A percentile compares a stretch with the other conserved stretches of the same genome.
phyloP scores from a whole-genome alignment of 495 filamentous ascomycete species.

The Achaetomiella virescens region DNA sequence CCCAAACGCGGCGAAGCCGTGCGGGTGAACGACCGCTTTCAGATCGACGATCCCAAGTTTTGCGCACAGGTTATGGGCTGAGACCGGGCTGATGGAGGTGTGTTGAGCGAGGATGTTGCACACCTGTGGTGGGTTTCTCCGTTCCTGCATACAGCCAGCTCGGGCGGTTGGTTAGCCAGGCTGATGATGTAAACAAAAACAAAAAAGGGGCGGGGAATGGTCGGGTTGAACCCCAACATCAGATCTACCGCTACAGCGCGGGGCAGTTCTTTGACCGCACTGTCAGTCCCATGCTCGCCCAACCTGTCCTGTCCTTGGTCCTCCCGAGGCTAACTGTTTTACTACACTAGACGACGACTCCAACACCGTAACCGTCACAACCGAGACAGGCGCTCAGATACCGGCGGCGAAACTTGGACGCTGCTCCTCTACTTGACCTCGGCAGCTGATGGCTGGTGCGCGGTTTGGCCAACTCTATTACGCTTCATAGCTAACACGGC shows the following conservation, averaged over 20 bases:
- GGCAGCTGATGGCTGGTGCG: constrained; percentile 28
- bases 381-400: constrained; percentile 22
- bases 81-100: constrained; percentile 53
- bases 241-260: constrained; percentile 78
- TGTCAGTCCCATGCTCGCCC: constrained; percentile 47
- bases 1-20: constrained; percentile 82
- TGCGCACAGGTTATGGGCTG: constrained; percentile 65
- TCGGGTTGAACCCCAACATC: constrained; percentile 88
- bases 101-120: constrained; percentile 28
- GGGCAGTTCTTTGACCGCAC: constrained; percentile 87
- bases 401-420: constrained; percentile 83
- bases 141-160: neutral
- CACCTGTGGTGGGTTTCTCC: constrained; percentile 28
- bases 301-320: no score
- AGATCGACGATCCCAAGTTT: constrained; percentile 72
- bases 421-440: constrained; percentile 82
- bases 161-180: no score
- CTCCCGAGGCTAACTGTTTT: neutral
- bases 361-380: constrained; percentile 55
- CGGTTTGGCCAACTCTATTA: no score
- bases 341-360: constrained; percentile 67
- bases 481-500: neutral
- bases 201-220: constrained; percentile 68
- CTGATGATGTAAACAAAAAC: neutral
- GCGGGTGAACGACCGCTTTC: constrained; percentile 86